Evolutionary conservation across 768 basidiomycete genomes (phyloP), one percentile per base, ranked within the genome.

Genomic region (Kwoniella bestiolae): DNA sequence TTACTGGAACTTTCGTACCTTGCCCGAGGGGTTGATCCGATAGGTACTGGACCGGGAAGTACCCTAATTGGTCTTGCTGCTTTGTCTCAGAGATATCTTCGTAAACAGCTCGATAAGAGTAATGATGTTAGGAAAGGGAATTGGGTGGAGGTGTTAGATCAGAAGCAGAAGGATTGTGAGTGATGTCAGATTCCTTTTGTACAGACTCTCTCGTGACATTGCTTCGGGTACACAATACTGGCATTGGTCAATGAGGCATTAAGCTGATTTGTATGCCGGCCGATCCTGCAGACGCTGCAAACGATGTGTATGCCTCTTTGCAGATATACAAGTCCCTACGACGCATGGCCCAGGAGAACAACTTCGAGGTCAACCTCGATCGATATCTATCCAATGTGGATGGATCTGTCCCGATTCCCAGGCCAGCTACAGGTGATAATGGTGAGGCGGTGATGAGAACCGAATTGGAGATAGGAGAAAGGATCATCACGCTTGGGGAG

Each of bases 21-120:
- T 12, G 79, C 79, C n/a, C 63, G 78, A 4, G 38, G 55, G 16
- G 72, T 74, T n/a, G 79, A 80, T 61, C 74, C 78, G 4, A 65
- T 73, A 28, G 51, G 49, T 21, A 73, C 70, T 6, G 77, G 75
- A 12, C 75, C 77, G 0, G 77, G 75, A 28, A 60, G 28, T 16
- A 32, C 25, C 1, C 44, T 78, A 31, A 79, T 80, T 32, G 56
- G 64, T 9, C 67, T 80, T 12, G 72, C 75, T 2, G 76, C 69
- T 14, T 67, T 80, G 21, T 49, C 60, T 23, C 44, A 52, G 51
- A 56, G 26, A n/a, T 80, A 79, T 58, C 56, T 74, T 18, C 68
- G 71, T 1, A 49, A 65, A 34, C 60, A 70, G 11, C 64, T 80
- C 29, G 63, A 63, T 34, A 80, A 80, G 60, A 58, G 64, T 38